Evolutionary conservation across 179 eudicot species (phyloP).

Genomic region (Heliamphora ciliata): DNA sequence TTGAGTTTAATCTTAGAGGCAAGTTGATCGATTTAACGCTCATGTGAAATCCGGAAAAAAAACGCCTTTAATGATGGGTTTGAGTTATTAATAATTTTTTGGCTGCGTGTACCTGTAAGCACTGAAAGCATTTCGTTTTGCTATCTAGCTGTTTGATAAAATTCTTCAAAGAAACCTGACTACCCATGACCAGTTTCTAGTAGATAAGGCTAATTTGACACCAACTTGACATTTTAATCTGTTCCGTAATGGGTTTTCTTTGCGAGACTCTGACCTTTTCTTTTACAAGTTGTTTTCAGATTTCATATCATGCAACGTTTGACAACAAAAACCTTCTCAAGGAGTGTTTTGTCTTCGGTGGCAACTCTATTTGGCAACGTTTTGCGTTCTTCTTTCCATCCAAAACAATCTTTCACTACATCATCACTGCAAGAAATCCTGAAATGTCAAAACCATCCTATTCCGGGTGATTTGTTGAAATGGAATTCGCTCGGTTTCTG

Average conservation of each 20-base stretch:
- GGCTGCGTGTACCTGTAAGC: too few species aligned
- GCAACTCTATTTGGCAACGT: slow-evolving; percentile 14
- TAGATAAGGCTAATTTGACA: too few species aligned
- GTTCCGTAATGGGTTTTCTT: neutral
- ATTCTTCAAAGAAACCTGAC: too few species aligned
- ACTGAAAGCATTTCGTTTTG: too few species aligned
- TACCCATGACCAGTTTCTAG: too few species aligned
- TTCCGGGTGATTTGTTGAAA: slow-evolving; percentile 45
- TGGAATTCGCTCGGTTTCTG: slow-evolving; percentile 55
- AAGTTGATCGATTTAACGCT: too few species aligned
- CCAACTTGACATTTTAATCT: too few species aligned
- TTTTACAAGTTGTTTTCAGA: slow-evolving; percentile 13
- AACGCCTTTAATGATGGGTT: too few species aligned
- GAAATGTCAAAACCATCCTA: slow-evolving; percentile 13
- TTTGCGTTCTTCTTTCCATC: slow-evolving; percentile 13
- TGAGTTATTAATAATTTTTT: too few species aligned
- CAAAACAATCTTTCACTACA: slow-evolving; percentile 18
- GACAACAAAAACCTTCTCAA: slow-evolving; percentile 18
- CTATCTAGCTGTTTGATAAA: too few species aligned
- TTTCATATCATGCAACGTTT: slow-evolving; percentile 28
- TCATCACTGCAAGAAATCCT: slow-evolving; percentile 15
- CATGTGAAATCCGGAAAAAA: too few species aligned
- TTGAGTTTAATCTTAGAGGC: too few species aligned
- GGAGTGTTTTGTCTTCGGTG: slow-evolving; percentile 20
- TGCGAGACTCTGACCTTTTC: neutral